Evolutionary conservation across 2,329 filamentous ascomycete genomes (phyloP).

Genomic region (Knoxdaviesia capensis): DNA sequence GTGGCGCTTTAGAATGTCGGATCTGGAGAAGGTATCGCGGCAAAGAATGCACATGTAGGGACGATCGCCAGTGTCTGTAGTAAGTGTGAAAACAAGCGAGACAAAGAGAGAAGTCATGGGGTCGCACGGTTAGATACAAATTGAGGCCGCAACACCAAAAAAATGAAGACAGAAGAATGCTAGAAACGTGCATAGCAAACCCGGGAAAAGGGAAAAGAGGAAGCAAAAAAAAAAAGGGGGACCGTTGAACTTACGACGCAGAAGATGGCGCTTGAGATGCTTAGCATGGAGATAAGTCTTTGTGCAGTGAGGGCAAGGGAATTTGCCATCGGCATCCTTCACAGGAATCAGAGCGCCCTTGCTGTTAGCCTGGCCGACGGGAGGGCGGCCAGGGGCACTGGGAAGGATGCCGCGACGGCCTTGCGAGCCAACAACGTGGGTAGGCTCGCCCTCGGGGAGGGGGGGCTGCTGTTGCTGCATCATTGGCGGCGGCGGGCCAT

Average conservation of each 20-base stretch:
- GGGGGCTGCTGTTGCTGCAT: constrained; percentile 33
- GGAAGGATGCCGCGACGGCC: constrained; percentile 80
- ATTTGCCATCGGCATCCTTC: constrained; percentile 95
- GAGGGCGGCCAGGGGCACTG: constrained; percentile 65
- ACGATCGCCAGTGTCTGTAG: constrained; percentile 79
- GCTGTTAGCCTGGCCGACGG: constrained; percentile 43
- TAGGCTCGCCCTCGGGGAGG: constrained; percentile 42
- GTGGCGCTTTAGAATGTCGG: constrained; percentile 95
- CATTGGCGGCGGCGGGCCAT: constrained; percentile 31
- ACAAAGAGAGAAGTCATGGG: not conserved
- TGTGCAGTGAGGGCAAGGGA: constrained; percentile 91
- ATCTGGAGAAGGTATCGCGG: constrained; percentile 93
- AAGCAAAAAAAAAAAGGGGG: not conserved
- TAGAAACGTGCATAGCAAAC: not conserved
- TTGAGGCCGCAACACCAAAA: constrained; percentile 9
- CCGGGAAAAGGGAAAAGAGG: constrained; percentile 6
- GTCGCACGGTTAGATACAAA: not conserved
- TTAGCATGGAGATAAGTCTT: constrained; percentile 97
- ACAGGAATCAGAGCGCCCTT: constrained; percentile 75
- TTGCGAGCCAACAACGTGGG: constrained; percentile 88
- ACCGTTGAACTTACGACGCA: constrained; percentile 59
- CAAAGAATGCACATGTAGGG: constrained; percentile 97
- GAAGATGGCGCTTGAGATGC: constrained; percentile 87
- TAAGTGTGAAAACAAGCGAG: constrained; percentile 10
- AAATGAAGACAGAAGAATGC: not conserved